A percentile compares a stretch with the other conserved stretches of the same genome.
These are phyloP conservation scores for Porcisia hertigi DNA, from an alignment of 208 protist genomes.

Conservation along the genomic window DNA sequence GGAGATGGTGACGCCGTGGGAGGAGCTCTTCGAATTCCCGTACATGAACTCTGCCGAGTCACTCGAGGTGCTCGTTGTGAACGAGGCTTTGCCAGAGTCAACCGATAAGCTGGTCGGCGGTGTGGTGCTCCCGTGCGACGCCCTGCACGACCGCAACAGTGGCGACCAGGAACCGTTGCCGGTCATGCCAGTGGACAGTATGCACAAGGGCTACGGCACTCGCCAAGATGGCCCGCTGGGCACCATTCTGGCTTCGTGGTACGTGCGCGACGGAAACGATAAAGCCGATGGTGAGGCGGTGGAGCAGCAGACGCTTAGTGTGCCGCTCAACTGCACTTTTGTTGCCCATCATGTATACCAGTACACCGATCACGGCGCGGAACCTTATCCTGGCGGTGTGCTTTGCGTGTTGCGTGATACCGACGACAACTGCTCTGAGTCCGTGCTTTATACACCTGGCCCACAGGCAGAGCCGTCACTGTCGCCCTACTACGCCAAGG, in stretches of 20 bases:
- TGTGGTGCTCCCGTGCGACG: constrained; percentile 63
- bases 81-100: constrained; percentile 61
- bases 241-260: constrained; percentile 81
- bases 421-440: constrained; percentile 90
- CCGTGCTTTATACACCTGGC: constrained; percentile 61
- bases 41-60: constrained; percentile 80
- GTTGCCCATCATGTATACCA: constrained; percentile 87
- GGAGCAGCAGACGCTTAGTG: constrained; percentile 65
- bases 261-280: constrained; percentile 70
- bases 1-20: constrained; percentile 71
- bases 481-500: constrained; percentile 77
- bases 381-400: constrained; percentile 69
- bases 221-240: constrained; percentile 77
- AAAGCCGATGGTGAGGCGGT: constrained; percentile 51
- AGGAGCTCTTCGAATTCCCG: constrained; percentile 90
- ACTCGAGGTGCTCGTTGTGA: constrained; percentile 83
- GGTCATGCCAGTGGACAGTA: constrained; percentile 64
- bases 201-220: constrained; percentile 54
- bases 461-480: constrained; percentile 57
- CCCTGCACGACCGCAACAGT: constrained; percentile 61
- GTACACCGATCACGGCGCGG: constrained; percentile 85
- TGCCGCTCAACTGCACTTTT: constrained; percentile 75
- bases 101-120: constrained; percentile 75
- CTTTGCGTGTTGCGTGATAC: constrained; percentile 88
- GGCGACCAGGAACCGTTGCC: constrained; percentile 81